Conservation (phyloP, 305 asterid genomes). For the Fraxinus angustifolia region DNA sequence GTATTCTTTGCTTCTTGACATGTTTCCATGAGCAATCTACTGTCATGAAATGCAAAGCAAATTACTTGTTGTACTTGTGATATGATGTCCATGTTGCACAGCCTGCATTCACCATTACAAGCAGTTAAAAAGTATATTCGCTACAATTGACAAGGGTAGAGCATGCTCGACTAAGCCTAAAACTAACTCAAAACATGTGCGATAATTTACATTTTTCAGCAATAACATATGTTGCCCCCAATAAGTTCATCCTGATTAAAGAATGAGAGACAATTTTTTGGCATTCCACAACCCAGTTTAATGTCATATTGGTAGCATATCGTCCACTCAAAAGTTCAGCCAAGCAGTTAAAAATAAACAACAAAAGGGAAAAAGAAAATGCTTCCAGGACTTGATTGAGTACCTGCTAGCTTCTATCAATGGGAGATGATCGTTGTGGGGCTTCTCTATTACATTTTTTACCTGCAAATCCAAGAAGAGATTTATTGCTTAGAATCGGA, state of each 20-base stretch:
- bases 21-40: slow-evolving; percentile 93
- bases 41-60: slow-evolving; percentile 96
- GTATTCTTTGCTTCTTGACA: slow-evolving; percentile 94
- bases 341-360: not conserved
- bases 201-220: not conserved
- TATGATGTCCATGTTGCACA: slow-evolving; percentile 97
- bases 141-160: not conserved
- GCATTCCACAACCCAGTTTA: not conserved
- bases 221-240: not conserved
- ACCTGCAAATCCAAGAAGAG: slow-evolving; percentile 53
- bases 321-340: not conserved
- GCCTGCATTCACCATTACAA: slow-evolving; percentile 46
- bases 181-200: not conserved
- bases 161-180: not conserved
- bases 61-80: slow-evolving; percentile 96
- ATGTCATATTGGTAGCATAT: not conserved
- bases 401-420: slow-evolving; percentile 99
- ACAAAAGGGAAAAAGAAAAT: not conserved
- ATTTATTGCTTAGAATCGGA: not conserved
- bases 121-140: not conserved
- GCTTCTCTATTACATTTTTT: slow-evolving; percentile 82
- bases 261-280: not conserved
- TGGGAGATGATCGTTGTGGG: slow-evolving; percentile 92
- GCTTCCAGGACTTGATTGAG: not conserved
- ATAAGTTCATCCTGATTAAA: not conserved